Base-by-base conservation (phyloP, 2,329 filamentous ascomycete genomes). In the Cercospora canescens region DNA sequence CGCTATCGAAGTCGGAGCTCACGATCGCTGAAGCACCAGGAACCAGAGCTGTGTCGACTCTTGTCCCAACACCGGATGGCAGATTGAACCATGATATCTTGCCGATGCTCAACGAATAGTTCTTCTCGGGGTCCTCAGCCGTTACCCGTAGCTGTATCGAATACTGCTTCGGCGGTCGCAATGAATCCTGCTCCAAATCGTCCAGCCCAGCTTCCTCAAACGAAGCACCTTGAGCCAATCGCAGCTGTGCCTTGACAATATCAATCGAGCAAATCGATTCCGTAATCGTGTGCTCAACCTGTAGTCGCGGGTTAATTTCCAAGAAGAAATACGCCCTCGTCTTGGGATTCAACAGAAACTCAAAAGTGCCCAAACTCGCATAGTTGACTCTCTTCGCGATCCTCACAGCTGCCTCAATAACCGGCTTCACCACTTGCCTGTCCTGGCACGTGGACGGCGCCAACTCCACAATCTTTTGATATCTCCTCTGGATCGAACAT, bases 231-330 rank as follows among this genome's bases (percentile, higher is more conserved):
- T 87, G 85, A 1, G 86, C 81, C 7, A 88, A 75, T 1, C 83
- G 75, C 0, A 89, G 78, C 65, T 89, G 87, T 2, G 79, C 76
- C 69, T 82, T 81, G 16, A 88, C 86, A 4, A 89, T 79, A 65
- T 89, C 86, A 7, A 83, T 76, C 0, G 77, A 79, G 6, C 82
- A 82, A 7, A 89, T 83, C 3, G 79, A 80, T 69, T 89, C 87
- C 0, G 86, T 88, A 61, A 88, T 83, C 1, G 87, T 88, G 71
- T 88, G 87, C 69, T 89, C 87, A 41, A 89, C 87, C 71, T 88
- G 86, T 2, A 88, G 74, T 2, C 87, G 80, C 0, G 87, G 86
- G 63, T 89, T 89, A 68, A 88, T 81, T 71, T 89, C 87, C 6
- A 89, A 75, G 69, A 89, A 88, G 75, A 83, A 88, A 73, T 84